Evolutionary conservation across 2,329 filamentous ascomycete species (phyloP).

Genomic region (Mycosphaerella arachidis): DNA sequence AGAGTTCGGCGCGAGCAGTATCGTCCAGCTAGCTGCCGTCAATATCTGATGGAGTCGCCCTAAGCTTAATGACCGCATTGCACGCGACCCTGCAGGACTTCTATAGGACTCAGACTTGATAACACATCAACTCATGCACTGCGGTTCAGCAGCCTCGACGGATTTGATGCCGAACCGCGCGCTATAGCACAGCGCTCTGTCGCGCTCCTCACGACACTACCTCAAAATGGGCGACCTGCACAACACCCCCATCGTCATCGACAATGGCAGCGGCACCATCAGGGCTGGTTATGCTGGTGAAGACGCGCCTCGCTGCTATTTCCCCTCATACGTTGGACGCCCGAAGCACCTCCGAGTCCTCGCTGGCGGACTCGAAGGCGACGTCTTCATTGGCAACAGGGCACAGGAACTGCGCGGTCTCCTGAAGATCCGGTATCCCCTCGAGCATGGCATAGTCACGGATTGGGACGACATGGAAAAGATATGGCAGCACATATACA

Average conservation of each 20-base stretch:
- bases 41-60: too few species aligned
- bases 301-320: slow-evolving; percentile 92
- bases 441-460: slow-evolving; percentile 97
- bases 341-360: slow-evolving; percentile 93
- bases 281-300: slow-evolving; percentile 95
- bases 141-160: slow-evolving; percentile 34
- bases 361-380: slow-evolving; percentile 92
- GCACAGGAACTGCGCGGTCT: slow-evolving; percentile 86
- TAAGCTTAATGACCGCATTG: too few species aligned
- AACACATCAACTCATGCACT: neutral
- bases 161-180: slow-evolving; percentile 17
- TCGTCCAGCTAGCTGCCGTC: too few species aligned
- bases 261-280: slow-evolving; percentile 98
- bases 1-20: too few species aligned
- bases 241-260: slow-evolving; percentile 96
- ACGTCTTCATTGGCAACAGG: slow-evolving; percentile 92
- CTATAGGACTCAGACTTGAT: neutral
- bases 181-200: slow-evolving; percentile 19
- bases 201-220: slow-evolving; percentile 11
- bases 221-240: slow-evolving; percentile 67
- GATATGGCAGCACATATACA: slow-evolving; percentile 98
- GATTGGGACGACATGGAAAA: slow-evolving; percentile 99
- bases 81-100: too few species aligned
- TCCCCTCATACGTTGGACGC: slow-evolving; percentile 92
- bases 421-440: slow-evolving; percentile 89